These are phyloP conservation scores for Scleroderma bovista DNA, from an alignment of 768 basidiomycete genomes.

Conservation along the genomic window DNA sequence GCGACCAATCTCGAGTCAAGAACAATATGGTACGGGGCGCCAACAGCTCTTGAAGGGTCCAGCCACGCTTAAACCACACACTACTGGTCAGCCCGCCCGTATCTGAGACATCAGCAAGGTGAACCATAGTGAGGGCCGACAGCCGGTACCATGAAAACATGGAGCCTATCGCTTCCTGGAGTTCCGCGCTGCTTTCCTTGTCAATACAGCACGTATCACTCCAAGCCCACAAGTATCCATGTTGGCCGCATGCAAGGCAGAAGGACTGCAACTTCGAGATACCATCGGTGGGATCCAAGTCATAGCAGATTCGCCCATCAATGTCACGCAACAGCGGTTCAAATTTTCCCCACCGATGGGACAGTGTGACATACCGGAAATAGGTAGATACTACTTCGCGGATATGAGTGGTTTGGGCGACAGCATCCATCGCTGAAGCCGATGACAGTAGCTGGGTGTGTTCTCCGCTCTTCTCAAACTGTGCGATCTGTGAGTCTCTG, in stretches of 20 bases:
- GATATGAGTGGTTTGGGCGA: not conserved
- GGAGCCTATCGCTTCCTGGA: too few species aligned
- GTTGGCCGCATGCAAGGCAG: not conserved
- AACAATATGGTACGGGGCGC: constrained; percentile 1
- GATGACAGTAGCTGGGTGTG: not conserved
- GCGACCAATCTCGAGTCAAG: not conserved
- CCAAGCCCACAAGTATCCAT: not conserved
- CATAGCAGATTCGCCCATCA: not conserved
- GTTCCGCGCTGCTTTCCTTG: too few species aligned
- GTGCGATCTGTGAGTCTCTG: not conserved
- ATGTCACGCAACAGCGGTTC: not conserved
- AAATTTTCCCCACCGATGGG: constrained; percentile 3
- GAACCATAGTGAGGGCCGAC: too few species aligned
- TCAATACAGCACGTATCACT: too few species aligned
- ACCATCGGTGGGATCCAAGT: not conserved
- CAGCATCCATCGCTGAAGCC: not conserved
- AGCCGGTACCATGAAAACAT: too few species aligned
- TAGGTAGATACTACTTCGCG: not conserved
- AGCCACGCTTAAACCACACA: too few species aligned
- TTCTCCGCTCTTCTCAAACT: not conserved
- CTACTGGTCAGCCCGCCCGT: too few species aligned
- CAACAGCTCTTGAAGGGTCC: constrained; percentile 3
- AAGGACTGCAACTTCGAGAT: constrained; percentile 1
- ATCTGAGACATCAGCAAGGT: too few species aligned
- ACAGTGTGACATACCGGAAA: constrained; percentile 1